Evolutionary conservation across 73 alveolate species (phyloP).

Genomic region (Tetrahymena malaccensis): DNA sequence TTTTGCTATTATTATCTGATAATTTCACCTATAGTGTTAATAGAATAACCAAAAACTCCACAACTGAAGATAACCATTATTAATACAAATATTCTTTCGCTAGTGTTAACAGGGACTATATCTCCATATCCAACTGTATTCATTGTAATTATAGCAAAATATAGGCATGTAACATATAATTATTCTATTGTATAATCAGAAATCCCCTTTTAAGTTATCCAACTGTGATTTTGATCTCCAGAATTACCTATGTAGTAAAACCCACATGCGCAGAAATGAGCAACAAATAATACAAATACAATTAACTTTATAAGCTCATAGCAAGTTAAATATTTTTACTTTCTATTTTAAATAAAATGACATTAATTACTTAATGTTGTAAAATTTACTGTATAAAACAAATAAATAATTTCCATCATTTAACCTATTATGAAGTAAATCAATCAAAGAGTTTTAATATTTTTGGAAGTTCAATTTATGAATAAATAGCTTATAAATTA

Average conservation of each 20-base stretch:
- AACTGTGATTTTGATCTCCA: background rate
- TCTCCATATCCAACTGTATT: constrained; percentile 35
- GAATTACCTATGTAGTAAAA: background rate
- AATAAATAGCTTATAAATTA: background rate
- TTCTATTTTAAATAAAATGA: background rate
- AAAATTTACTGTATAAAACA: too few relatives aligned
- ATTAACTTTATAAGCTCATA: constrained; percentile 6
- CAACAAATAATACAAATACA: background rate
- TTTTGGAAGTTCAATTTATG: too few relatives aligned
- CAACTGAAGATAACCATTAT: constrained; percentile 18
- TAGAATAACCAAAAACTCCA: constrained; percentile 21
- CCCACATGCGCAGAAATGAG: constrained; percentile 28
- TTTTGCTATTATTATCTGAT: background rate
- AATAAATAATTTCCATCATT: too few relatives aligned
- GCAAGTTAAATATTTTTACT: background rate
- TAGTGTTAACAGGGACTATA: background rate
- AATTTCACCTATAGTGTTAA: constrained; percentile 11
- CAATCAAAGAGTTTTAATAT: too few relatives aligned
- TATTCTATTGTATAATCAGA: background rate
- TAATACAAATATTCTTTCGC: constrained; percentile 1
- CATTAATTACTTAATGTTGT: too few relatives aligned
- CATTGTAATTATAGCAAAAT: constrained; percentile 5
- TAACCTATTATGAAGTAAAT: too few relatives aligned
- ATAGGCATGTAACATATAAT: constrained; percentile 1
- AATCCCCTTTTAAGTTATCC: background rate